These are phyloP conservation scores for Suillus plorans DNA, from an alignment of 768 basidiomycete genomes.

Conservation along the genomic window DNA sequence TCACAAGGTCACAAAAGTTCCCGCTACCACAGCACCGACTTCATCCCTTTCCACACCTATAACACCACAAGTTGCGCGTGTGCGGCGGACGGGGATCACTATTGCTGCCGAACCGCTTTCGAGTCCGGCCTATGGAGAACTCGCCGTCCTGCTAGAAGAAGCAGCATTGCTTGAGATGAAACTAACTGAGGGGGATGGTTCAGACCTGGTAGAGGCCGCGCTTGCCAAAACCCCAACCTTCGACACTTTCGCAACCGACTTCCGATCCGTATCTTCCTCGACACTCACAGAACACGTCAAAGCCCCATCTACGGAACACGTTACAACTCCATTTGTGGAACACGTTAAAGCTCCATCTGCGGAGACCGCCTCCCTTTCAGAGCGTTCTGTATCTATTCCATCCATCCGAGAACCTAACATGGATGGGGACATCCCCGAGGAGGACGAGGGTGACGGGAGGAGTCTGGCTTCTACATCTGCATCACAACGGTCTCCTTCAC, in stretches of 20 bases:
- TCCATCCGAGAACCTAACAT: slow-evolving; percentile 29
- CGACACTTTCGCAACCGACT: slow-evolving; percentile 23
- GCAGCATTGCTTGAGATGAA: slow-evolving; percentile 58
- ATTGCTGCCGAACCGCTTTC: slow-evolving; percentile 34
- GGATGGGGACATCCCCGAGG: slow-evolving; percentile 23
- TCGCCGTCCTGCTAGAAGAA: slow-evolving; percentile 54
- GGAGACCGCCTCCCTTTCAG: slow-evolving; percentile 23
- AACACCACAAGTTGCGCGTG: slow-evolving; percentile 28
- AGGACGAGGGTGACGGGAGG: slow-evolving; percentile 28
- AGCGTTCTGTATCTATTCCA: slow-evolving; percentile 29
- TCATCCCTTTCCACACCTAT: slow-evolving; percentile 18
- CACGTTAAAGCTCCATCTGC: slow-evolving; percentile 9
- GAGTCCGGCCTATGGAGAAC: slow-evolving; percentile 52
- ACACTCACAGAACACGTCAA: slow-evolving; percentile 14
- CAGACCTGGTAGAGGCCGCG: slow-evolving; percentile 6
- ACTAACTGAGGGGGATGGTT: slow-evolving; percentile 45
- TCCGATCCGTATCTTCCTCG: slow-evolving; percentile 19
- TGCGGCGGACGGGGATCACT: slow-evolving; percentile 26
- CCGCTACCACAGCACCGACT: slow-evolving; percentile 20
- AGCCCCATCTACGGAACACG: slow-evolving; percentile 12
- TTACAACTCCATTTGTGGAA: slow-evolving; percentile 11
- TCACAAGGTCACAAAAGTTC: slow-evolving; percentile 45
- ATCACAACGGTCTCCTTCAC: slow-evolving; percentile 51
- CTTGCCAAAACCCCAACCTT: slow-evolving; percentile 24
- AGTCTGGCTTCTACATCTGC: slow-evolving; percentile 39